Evolutionary conservation across 1,284 basidiomycete species (phyloP), one percentile per base, ranked within the genome.

Genomic region (Ceratobasidium sp.): DNA sequence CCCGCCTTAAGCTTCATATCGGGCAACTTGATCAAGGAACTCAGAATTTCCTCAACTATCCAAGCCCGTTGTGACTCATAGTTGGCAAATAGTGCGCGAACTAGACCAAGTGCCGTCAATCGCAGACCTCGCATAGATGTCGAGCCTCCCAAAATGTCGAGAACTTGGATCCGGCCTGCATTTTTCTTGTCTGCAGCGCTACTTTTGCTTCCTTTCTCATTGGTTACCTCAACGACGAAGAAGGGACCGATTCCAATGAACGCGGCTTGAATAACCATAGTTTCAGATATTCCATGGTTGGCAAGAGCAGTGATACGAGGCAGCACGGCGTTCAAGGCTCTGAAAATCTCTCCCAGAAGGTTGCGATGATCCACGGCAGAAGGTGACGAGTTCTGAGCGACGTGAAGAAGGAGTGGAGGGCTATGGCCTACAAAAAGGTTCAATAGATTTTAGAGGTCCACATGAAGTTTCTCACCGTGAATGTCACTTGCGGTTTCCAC

Each of bases 11-110:
- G 91, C 78, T 94, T 96, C 55, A 90, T 88, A 76, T 97, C 95
- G 0, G 93, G 93, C 8, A 97, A 84, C 79, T 93, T 95, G 76
- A 94, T 94, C 59, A 98, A 82, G 0, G 93, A 95, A 2, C 89
- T 88, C 21, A 99, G 80, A 36, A 98, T 95, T 80, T 98, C 97
- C 79, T 98, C 96, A 23, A 99, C 91, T 75, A 98, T 97, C 95
- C 96, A 98, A 0, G 90, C 88, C 0, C 97, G 85, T 80, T 99
- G 97, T 45, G 91, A 89, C 73, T 93, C 89, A 76, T 97, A 90
- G 74, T 90, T 91, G 6, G 94, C 93, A 78, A 98, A 98, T 77
- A 96, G 93, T 76, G 88, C 92, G 73, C 94, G 86, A 74, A 98
- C 89, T 73, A 97, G 85, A 1, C 89, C 87, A 48, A 98, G 82